These are phyloP conservation scores for Strobilomyces dryophilus DNA, from an alignment of 768 basidiomycete genomes.

Conservation along the genomic window DNA sequence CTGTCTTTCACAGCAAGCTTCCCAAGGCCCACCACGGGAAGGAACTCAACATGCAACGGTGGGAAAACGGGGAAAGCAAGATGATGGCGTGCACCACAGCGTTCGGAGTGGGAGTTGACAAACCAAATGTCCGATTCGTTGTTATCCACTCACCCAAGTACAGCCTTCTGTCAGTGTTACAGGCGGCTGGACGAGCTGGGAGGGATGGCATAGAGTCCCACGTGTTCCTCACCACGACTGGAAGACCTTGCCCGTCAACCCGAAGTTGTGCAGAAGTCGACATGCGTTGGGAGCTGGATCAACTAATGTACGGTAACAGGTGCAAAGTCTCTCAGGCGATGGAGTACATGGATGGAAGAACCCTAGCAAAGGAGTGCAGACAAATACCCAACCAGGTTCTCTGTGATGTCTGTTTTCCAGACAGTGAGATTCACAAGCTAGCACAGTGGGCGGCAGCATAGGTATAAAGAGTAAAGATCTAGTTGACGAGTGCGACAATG, in stretches of 20 bases:
- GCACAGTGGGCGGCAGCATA: too few relatives aligned
- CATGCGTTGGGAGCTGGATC: background rate
- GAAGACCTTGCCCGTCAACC: background rate
- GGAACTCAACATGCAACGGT: background rate
- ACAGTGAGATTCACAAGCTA: background rate
- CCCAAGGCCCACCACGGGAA: background rate
- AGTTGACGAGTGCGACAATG: too few relatives aligned
- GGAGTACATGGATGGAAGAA: background rate
- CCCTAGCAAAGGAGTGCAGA: background rate
- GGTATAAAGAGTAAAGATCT: too few relatives aligned
- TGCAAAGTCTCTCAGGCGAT: slow-evolving; percentile 2
- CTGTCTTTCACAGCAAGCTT: slow-evolving; percentile 5
- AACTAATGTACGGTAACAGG: background rate
- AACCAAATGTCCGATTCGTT: background rate
- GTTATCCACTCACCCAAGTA: background rate
- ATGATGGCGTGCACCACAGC: slow-evolving; percentile 5
- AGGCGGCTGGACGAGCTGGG: background rate
- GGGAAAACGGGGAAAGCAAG: background rate
- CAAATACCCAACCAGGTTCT: slow-evolving; percentile 4
- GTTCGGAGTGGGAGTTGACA: slow-evolving; percentile 1
- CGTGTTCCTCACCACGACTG: slow-evolving; percentile 1
- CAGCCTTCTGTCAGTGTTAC: background rate
- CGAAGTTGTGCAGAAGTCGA: background rate
- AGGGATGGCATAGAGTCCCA: slow-evolving; percentile 1
- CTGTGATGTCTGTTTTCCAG: background rate